These are phyloP conservation scores for Fusarium nelsonii DNA, from an alignment of 2,329 filamentous ascomycete genomes.

Conservation along the genomic window DNA sequence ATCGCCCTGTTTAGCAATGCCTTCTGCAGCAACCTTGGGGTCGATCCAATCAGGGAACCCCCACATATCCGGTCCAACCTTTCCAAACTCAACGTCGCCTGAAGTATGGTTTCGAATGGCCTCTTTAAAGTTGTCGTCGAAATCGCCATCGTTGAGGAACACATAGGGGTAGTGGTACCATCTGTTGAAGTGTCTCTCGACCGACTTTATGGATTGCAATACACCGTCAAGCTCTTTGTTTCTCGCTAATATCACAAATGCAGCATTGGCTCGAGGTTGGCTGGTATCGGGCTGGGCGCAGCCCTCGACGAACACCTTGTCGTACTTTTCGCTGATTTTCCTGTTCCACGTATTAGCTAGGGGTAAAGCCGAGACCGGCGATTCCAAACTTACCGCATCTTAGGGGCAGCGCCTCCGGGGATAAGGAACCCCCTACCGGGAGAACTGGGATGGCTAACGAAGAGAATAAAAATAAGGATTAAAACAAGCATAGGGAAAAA, in stretches of 20 bases:
- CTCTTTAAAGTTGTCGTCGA: slow-evolving; percentile 94
- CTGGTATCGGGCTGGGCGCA: slow-evolving; percentile 85
- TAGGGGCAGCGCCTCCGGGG: slow-evolving; percentile 87
- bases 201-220: slow-evolving; percentile 95
- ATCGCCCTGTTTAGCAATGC: slow-evolving; percentile 96
- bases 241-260: slow-evolving; percentile 93
- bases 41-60: slow-evolving; percentile 98
- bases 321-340: slow-evolving; percentile 96
- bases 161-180: slow-evolving; percentile 99
- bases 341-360: slow-evolving; percentile 61
- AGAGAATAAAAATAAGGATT: slow-evolving; percentile 88
- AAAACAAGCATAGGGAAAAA: slow-evolving; percentile 93
- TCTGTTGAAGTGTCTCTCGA: slow-evolving; percentile 98
- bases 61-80: slow-evolving; percentile 92
- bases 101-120: slow-evolving; percentile 92
- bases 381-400: slow-evolving; percentile 77
- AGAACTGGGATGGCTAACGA: slow-evolving; percentile 87
- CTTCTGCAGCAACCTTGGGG: slow-evolving; percentile 91
- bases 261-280: slow-evolving; percentile 88
- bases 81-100: slow-evolving; percentile 88
- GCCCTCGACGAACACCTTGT: slow-evolving; percentile 94
- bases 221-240: slow-evolving; percentile 98
- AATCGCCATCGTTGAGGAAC: slow-evolving; percentile 97
- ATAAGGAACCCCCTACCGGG: slow-evolving; percentile 81
- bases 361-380: background rate